These are phyloP conservation scores for Cercospora janseana DNA, from an alignment of 2,329 filamentous ascomycete species.

Conservation along the genomic window DNA sequence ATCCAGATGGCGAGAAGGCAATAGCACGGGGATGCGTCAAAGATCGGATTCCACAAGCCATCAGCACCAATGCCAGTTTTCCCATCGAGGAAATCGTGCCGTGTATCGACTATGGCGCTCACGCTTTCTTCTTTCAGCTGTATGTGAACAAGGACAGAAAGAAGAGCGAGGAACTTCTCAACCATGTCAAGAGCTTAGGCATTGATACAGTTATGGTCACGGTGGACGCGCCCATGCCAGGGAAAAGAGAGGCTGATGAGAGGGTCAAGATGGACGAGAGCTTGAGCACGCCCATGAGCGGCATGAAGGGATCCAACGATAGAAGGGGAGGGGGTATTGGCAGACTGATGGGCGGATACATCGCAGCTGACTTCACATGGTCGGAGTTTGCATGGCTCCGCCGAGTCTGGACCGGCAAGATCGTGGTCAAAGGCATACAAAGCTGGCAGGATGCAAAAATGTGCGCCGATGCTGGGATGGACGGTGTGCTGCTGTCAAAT, in stretches of 20 bases:
- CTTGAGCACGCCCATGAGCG: constrained; percentile 51
- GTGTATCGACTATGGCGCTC: constrained; percentile 25
- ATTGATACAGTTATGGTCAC: constrained; percentile 58
- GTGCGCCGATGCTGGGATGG: constrained; percentile 44
- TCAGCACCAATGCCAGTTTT: constrained; percentile 38
- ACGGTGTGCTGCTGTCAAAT: constrained; percentile 52
- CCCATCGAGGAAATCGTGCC: constrained; percentile 36
- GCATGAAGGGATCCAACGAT: constrained; percentile 52
- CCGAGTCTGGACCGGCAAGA: constrained; percentile 42
- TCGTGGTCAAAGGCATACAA: constrained; percentile 47
- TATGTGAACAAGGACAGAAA: constrained; percentile 59
- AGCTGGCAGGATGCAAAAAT: constrained; percentile 44
- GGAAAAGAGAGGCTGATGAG: constrained; percentile 54
- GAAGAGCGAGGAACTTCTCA: constrained; percentile 53
- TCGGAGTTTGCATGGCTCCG: constrained; percentile 48
- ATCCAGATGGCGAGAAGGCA: constrained; percentile 41
- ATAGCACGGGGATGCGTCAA: constrained; percentile 35
- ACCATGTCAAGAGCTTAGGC: constrained; percentile 47
- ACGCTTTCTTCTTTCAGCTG: constrained; percentile 58
- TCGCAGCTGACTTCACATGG: constrained; percentile 57
- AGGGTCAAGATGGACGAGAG: constrained; percentile 49
- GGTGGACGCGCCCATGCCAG: constrained; percentile 57
- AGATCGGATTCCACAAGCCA: constrained; percentile 33
- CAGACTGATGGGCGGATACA: constrained; percentile 56
- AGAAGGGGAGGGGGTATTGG: constrained; percentile 56